Evolutionary conservation across 495 filamentous ascomycete species (phyloP), one percentile per base, ranked within the genome.

Genomic region (Xanthoparmelia taractica): DNA sequence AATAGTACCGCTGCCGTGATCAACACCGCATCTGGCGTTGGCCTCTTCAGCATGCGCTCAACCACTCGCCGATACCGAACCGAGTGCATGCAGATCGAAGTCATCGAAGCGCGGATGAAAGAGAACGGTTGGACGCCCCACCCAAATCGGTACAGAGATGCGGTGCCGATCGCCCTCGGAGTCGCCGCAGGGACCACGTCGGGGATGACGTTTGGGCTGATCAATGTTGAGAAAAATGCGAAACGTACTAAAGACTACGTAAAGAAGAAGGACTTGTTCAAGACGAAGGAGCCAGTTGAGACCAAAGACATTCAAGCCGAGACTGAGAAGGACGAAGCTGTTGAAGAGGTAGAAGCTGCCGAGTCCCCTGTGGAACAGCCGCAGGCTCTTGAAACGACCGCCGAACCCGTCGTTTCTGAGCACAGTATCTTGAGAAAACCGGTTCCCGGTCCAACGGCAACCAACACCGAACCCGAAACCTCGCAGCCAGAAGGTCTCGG

Each of bases 241-340:
- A 31, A 33, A 33, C 27, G 50, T 2, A 54, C 50, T 3, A 54
- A 33, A 15, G 29, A 54, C 13, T 54, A 54, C 33, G 50, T 54
- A 29, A 54, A 31, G 50, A 54, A 54, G 50, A 54, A 8, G 50
- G 50, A 54, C 17, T 11, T 54, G 20, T 54, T 54, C 29, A 54
- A 54, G 50, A 54, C 50, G 27, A 54, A 54, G 29, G 50, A 54
- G 50, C 15, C 17, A 15, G 29, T 54, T 8, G 50, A 33, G 50
- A 54, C 50, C 10, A 33, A 54, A n/a, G 50, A 33, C 20, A 13
- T 11, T 11, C 34, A 48, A 20, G 38, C 15, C 15, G 41, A 48
- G 40, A 60, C 58, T 34, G 76, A 76, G 8, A 57, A 75, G 15
- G 50, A 17, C 7, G 48, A 50, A 2, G 8, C 29, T 7, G 25